Conservation (phyloP, 805 yeast species). For the Spathaspora sp. region DNA sequence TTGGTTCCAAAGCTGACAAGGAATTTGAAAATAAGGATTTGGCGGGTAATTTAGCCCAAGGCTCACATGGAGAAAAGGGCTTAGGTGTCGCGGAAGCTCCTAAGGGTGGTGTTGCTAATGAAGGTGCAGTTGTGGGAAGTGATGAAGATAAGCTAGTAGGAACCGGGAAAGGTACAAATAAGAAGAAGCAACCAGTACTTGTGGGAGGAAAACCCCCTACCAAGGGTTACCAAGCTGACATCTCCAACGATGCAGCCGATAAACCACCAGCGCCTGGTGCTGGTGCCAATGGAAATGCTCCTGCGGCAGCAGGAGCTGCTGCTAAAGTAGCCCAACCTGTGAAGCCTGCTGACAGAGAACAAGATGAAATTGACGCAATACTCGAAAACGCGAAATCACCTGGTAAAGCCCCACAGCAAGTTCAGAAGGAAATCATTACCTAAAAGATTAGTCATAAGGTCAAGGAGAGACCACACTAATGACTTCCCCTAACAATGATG, state of each 20-base stretch:
- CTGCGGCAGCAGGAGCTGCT: not conserved
- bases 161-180: constrained; percentile 13
- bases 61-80: constrained; percentile 37
- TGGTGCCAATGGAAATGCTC: not conserved
- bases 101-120: constrained; percentile 45
- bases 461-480: too few relatives aligned
- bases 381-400: not conserved
- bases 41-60: constrained; percentile 36
- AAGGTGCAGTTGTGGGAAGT: constrained; percentile 40
- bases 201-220: constrained; percentile 2
- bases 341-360: not conserved
- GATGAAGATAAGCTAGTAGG: constrained; percentile 30
- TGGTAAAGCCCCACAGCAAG: not conserved
- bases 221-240: constrained; percentile 2
- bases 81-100: constrained; percentile 42
- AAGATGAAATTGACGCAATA: constrained; percentile 5
- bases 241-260: constrained; percentile 1
- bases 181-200: constrained; percentile 5
- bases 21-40: constrained; percentile 31
- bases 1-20: constrained; percentile 27
- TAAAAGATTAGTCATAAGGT: too few relatives aligned
- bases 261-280: not conserved
- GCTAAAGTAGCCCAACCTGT: not conserved
- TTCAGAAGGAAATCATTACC: not conserved
- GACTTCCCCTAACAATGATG: not conserved